Conservation (phyloP, 2,329 filamentous ascomycete species). For the Cadophora luteo-olivacea region DNA sequence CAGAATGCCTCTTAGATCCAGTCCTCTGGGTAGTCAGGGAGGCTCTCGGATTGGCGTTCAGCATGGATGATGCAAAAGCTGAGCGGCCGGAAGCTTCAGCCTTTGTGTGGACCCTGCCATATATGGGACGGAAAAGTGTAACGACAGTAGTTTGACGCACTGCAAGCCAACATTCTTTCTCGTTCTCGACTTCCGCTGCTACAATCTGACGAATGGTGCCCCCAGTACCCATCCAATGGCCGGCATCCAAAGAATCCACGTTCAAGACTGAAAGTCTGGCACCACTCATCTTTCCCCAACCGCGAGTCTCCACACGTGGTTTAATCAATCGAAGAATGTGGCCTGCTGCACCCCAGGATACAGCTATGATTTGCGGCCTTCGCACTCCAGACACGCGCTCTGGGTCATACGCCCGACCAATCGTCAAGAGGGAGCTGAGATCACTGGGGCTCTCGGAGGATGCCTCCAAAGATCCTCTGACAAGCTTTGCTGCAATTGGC, state of each 20-base stretch:
- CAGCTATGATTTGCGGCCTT: slow-evolving; percentile 37
- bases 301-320: slow-evolving; percentile 36
- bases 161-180: slow-evolving; percentile 51
- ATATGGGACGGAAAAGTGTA: slow-evolving; percentile 50
- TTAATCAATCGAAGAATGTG: slow-evolving; percentile 42
- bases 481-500: slow-evolving; percentile 24
- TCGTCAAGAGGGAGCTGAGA: slow-evolving; percentile 35
- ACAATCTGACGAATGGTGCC: slow-evolving; percentile 56
- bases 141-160: slow-evolving; percentile 51
- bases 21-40: slow-evolving; percentile 59
- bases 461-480: slow-evolving; percentile 10
- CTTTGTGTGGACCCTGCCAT: slow-evolving; percentile 29
- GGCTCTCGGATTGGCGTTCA: slow-evolving; percentile 62
- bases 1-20: slow-evolving; percentile 61
- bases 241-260: slow-evolving; percentile 34
- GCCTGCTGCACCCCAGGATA: slow-evolving; percentile 41
- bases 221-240: slow-evolving; percentile 44
- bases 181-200: slow-evolving; percentile 49
- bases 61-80: slow-evolving; percentile 51
- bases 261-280: slow-evolving; percentile 36
- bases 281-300: slow-evolving; percentile 38
- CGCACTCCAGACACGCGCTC: slow-evolving; percentile 32
- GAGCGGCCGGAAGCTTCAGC: slow-evolving; percentile 18
- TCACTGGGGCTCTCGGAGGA: slow-evolving; percentile 21
- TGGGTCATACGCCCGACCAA: slow-evolving; percentile 34